Evolutionary conservation across 768 basidiomycete genomes (phyloP), one percentile per base, ranked within the genome.

Genomic region (Lactarius pseudohatsudake): DNA sequence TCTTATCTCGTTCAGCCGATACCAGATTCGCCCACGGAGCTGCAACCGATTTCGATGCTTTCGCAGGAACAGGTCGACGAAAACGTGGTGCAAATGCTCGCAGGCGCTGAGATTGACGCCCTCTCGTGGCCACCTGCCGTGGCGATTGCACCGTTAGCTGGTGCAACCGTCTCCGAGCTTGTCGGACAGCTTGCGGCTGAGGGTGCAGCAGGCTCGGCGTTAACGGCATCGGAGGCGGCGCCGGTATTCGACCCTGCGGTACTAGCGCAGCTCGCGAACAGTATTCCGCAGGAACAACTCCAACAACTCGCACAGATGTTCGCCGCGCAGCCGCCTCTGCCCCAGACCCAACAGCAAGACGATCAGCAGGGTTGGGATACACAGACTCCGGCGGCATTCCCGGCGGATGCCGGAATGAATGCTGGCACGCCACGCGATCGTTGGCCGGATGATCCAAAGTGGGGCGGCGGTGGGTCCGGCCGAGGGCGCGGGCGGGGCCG

Each of bases 21-120:
- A 71, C 92, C 92, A 54, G 90, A 92, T 58, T 84, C 87, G 65
- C 89, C 92, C 22, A 84, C 84, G 45, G 92, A 93, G 76, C 86
- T 89, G 32, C 74, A 84, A 22, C 75, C 77, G 67, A 79, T 82
- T 69, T 81, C 89, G 66, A 73, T 82, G 57, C 64, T 57, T 50
- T 56, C 66, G 3, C 90, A 90, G 70, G 91, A 90, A 70, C 87
- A 91, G 71, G 80, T 85, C 64, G 89, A 91, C 76, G 80, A 75
- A 71, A 81, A 84, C 61, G 81, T 84, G 70, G 82, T 81, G 73
- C 74, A 77, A 57, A 93, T 94, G 90, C 83, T 86, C 34, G 80
- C 85, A 40, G 90, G 91, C 28, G 79, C 84, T 26, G 89, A 90
- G 61, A 81, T 85, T 64, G 88, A 91, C 68, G 76, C 80, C 36